phyloP scores from a whole-genome alignment of 2,329 filamentous ascomycete genomes.

The Rutstroemia sp. region DNA sequence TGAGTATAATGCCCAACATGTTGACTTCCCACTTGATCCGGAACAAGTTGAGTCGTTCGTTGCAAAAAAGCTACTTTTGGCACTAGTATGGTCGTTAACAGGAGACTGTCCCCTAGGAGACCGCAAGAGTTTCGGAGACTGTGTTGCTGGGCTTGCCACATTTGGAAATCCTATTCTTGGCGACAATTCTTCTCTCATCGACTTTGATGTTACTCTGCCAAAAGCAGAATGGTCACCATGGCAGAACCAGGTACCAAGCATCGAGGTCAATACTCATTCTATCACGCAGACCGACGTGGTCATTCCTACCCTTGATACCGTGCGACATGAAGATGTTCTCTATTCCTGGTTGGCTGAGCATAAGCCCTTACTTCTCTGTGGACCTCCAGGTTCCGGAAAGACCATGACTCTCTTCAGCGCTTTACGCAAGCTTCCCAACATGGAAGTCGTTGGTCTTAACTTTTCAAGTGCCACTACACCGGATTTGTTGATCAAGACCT shows the following conservation, averaged over 20 bases:
- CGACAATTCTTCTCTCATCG: conserved; percentile 79
- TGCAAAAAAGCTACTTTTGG: conserved; percentile 88
- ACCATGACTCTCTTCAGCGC: conserved; percentile 99
- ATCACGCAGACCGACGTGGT: conserved; percentile 97
- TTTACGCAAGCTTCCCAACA: conserved; percentile 90
- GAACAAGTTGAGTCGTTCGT: conserved; percentile 87
- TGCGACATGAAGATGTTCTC: conserved; percentile 96
- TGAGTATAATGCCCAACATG: conserved; percentile 91
- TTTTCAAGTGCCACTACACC: conserved; percentile 98
- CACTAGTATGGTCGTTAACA: conserved; percentile 90
- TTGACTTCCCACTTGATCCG: conserved; percentile 85
- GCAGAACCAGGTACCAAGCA: conserved; percentile 88
- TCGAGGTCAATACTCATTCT: conserved; percentile 97
- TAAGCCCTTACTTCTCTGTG: conserved; percentile 92
- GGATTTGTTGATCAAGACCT: conserved; percentile 96
- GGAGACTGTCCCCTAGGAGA: conserved; percentile 88
- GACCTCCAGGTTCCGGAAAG: conserved; percentile 96
- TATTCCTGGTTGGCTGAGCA: conserved; percentile 99
- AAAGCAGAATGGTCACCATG: conserved; percentile 84
- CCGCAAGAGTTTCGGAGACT: conserved; percentile 84
- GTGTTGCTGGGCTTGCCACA: conserved; percentile 71
- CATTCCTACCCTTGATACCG: conserved; percentile 94
- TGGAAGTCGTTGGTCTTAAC: conserved; percentile 98
- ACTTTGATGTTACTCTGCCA: conserved; percentile 86
- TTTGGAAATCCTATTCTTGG: conserved; percentile 78